Base-by-base conservation (phyloP, 768 basidiomycete genomes). In the Boletus speciosus region DNA sequence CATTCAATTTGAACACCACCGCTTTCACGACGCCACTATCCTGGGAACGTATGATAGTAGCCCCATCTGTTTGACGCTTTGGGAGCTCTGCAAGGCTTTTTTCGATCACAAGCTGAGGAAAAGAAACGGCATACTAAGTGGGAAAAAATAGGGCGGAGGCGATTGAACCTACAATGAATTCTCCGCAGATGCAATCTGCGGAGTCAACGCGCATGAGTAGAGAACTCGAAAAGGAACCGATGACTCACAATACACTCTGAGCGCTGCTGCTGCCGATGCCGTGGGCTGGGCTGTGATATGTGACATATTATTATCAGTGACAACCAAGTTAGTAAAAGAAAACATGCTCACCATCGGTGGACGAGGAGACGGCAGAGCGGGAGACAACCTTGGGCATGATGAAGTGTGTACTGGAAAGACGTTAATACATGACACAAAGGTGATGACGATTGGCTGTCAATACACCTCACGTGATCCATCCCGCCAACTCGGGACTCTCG, bases 371-470 rank as follows among this genome's bases (percentile, higher is more conserved):
- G 5, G 90, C 86, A 39, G 90, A 93, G 60, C 91, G 82, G 4
- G 92, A 93, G 65, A 94, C 82, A 58, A 97, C 90, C 71, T 95
- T 95, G 49, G 93, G 93, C 93, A 96, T 96, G 54, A 60, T 56
- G 47, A 5, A 27, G 25, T 19, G 19, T 19, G 19, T 27, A 27
- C 25, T 49, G 16, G 27, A 29, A 53, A 36, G 38, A 44, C 31
- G 52, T 51, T 37, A 44, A 32, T 27, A 34, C 29, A 31, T 6
- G 31, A 45, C 32, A 10, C 19, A 35, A 48, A 27, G 12, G 36
- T 21, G 31, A 37, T 47, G 36, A 21, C 39, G 61, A 49, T 54
- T 49, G 37, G 36, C 8, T 39, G 34, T 46, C 32, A 49, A 41
- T 49, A 58, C 57, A 49, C 25, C 19, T 56, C 67, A 72, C 64